Base-by-base conservation (phyloP, 225 moss, liverwort and hornwort species). In the Pseudoscleropodium purum region DNA sequence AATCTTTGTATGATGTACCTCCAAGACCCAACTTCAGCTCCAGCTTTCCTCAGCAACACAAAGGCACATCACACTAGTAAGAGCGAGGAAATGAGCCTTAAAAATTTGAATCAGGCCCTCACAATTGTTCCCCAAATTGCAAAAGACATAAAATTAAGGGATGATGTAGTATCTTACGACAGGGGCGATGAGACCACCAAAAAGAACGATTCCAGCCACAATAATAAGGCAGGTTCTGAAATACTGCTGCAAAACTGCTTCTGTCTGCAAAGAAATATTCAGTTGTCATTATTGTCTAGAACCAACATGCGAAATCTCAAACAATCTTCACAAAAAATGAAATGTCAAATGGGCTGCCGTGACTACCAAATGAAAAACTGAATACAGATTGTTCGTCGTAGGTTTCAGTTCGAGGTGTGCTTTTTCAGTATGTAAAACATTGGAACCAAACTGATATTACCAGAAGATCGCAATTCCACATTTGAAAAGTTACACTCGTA, bases 101-200 rank as follows among this genome's bases (percentile, higher is more conserved):
- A 39, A 59, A 81, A 68, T 79, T 47, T 34, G 27, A 87, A 62
- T 57, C 56, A 74, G 49, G 19, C 34, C 37, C 56, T 79, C 29
- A 43, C 84, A 65, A 88, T 43, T 60, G 59, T 43, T 64, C 74
- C 74, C 60, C 67, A 51, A 56, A 78, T 36, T 45, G 83, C 52
- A 85, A 67, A 83, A n/a, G 36, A 65, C 47, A 51, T 74, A 18
- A 67, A 57, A 65, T 13, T 10, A 9, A 74, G 80, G 11, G 61
- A 75, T 84, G 10, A 30, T 59, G 78, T 37, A 61, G n/a, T 29
- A 73, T 66, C 96, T 93, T 92, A 98, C 98, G 37, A 96, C 91
- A 89, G 99, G 99, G 41, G 99, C 94, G 75, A 99, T 93, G 88
- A 99, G 95, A 82, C 99, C 99, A 75, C 97, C 99, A 85, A 99